Evolutionary conservation across 805 yeast species (phyloP).

Genomic region (Alloascoidea hylecoeti): DNA sequence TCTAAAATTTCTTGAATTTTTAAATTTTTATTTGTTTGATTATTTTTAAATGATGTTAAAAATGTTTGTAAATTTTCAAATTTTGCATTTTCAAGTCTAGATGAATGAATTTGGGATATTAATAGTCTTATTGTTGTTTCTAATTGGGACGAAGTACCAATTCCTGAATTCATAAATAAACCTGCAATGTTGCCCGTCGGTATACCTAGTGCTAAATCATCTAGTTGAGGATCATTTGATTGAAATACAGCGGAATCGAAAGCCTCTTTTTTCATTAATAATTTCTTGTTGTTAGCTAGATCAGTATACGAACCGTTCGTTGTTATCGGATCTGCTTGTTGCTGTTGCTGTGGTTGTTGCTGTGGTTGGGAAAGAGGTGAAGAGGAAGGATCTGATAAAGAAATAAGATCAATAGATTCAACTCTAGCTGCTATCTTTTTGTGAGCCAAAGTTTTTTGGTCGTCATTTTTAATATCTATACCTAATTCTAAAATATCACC

Average conservation of each 20-base stretch:
- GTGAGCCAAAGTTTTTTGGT: constrained; percentile 45
- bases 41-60: neutral
- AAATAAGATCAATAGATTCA: constrained; percentile 53
- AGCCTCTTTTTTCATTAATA: neutral
- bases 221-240: constrained; percentile 14
- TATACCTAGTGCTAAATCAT: constrained; percentile 18
- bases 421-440: constrained; percentile 77
- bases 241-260: constrained; percentile 17
- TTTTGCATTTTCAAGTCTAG: constrained; percentile 19
- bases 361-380: neutral
- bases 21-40: neutral
- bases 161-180: constrained; percentile 16
- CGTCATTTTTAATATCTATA: constrained; percentile 50
- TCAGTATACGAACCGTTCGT: constrained; percentile 5
- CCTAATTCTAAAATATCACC: constrained; percentile 91
- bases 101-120: constrained; percentile 17
- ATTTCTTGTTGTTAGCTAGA: neutral
- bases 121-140: constrained; percentile 19
- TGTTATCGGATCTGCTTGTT: constrained; percentile 6
- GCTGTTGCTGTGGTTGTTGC: constrained; percentile 2
- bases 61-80: constrained; percentile 12
- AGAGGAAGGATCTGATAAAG: constrained; percentile 18
- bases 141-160: constrained; percentile 14
- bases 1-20: neutral
- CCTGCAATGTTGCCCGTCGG: constrained; percentile 19